A percentile compares a stretch with the other conserved stretches of the same genome.
Evolutionary conservation across 768 basidiomycete genomes (phyloP).

Genomic region (Kockovaella imperatae): DNA sequence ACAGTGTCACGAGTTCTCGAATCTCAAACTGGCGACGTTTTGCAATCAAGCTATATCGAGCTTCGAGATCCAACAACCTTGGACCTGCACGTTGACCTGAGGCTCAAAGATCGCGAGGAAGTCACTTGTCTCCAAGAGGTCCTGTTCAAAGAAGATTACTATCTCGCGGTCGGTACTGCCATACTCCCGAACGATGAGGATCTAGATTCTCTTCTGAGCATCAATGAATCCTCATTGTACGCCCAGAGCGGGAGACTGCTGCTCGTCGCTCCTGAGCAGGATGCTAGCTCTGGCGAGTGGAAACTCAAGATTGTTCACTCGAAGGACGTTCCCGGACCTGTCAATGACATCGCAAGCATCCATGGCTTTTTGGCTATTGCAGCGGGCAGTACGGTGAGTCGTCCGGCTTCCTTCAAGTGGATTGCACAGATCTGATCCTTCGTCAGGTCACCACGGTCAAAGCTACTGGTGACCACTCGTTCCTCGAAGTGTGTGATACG

Average conservation of each 20-base stretch:
- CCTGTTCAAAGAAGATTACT: conserved; percentile 18
- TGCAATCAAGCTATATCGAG: conserved; percentile 26
- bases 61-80: conserved; percentile 28
- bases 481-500: conserved; percentile 13
- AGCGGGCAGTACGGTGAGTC: conserved; percentile 34
- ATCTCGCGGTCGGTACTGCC: conserved; percentile 36
- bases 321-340: conserved; percentile 23
- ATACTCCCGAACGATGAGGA: conserved; percentile 28
- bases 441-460: background rate
- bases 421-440: background rate
- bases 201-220: too few species aligned
- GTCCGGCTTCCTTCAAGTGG: background rate
- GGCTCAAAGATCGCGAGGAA: conserved; percentile 24
- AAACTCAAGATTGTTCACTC: conserved; percentile 1
- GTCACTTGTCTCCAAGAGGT: conserved; percentile 25
- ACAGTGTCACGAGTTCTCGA: conserved; percentile 21
- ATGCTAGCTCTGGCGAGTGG: conserved; percentile 4
- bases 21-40: conserved; percentile 29
- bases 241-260: conserved; percentile 25
- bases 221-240: conserved; percentile 7
- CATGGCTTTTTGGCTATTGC: conserved; percentile 39
- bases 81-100: conserved; percentile 19
- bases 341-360: conserved; percentile 33
- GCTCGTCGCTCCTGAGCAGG: conserved; percentile 11
- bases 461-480: too few species aligned